A percentile compares a stretch with the other conserved stretches of the same genome.
Conservation (phyloP, 306 rosid genomes). For the Quercus dentata region DNA sequence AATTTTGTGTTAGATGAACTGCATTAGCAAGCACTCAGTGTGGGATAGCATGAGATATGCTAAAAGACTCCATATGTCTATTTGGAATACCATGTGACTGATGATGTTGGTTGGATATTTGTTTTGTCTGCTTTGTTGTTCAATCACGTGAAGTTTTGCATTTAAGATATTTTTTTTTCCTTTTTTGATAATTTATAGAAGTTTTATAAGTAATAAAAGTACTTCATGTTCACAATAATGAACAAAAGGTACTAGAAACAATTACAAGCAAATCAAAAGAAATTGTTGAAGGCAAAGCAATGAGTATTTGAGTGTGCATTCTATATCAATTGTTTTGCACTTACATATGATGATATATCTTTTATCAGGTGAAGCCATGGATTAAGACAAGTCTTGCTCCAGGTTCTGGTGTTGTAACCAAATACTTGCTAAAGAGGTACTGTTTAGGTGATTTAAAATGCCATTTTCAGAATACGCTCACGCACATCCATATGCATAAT, state of each 20-base stretch:
- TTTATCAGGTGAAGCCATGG: slow-evolving; percentile 90
- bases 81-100: neutral
- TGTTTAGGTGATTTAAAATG: slow-evolving; percentile 12
- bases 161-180: neutral
- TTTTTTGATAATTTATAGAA: too few species aligned
- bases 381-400: slow-evolving; percentile 98
- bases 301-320: neutral
- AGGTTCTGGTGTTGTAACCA: slow-evolving; percentile 96
- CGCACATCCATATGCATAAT: slow-evolving; percentile 1
- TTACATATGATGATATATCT: slow-evolving; percentile 9
- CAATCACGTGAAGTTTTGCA: neutral
- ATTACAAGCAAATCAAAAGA: neutral
- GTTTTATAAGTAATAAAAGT: too few species aligned
- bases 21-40: neutral
- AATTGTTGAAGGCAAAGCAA: neutral
- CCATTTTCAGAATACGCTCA: neutral
- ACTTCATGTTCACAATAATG: too few species aligned
- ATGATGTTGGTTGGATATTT: neutral
- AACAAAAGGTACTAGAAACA: too few species aligned
- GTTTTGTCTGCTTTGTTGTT: neutral
- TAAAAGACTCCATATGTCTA: neutral
- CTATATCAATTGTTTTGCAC: slow-evolving; percentile 8
- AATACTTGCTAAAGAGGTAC: slow-evolving; percentile 82
- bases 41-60: neutral
- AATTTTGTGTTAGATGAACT: neutral